Evolutionary conservation across 2,329 filamentous ascomycete genomes (phyloP).

Genomic region (Blastomyces silverae): DNA sequence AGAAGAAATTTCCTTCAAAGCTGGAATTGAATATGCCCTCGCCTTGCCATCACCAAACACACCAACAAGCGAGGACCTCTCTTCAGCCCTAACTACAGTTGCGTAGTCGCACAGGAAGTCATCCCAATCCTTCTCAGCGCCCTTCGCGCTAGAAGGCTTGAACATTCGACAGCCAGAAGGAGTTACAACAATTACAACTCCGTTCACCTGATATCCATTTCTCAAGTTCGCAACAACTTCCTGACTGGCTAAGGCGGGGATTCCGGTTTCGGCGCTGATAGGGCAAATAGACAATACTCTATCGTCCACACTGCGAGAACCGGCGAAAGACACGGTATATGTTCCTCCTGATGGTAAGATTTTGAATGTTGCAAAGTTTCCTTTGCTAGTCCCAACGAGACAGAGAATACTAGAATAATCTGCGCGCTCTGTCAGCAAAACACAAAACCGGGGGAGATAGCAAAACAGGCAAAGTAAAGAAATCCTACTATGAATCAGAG

Average conservation of each 20-base stretch:
- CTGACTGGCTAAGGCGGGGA: conserved; percentile 67
- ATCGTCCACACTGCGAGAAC: conserved; percentile 60
- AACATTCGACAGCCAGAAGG: conserved; percentile 74
- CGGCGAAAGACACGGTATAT: conserved; percentile 67
- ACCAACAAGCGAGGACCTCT: conserved; percentile 71
- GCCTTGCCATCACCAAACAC: conserved; percentile 77
- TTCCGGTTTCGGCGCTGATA: conserved; percentile 70
- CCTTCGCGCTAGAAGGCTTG: conserved; percentile 74
- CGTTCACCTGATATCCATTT: conserved; percentile 67
- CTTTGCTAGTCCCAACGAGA: conserved; percentile 81
- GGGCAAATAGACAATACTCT: conserved; percentile 69
- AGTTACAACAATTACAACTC: conserved; percentile 72
- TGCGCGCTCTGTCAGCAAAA: conserved; percentile 29
- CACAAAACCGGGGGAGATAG: background rate
- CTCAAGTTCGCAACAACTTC: conserved; percentile 67
- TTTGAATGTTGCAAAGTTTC: conserved; percentile 84
- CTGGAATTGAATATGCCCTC: conserved; percentile 79
- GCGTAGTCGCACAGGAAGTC: conserved; percentile 76
- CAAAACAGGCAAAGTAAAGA: background rate
- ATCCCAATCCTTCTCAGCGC: conserved; percentile 87
- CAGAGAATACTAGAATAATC: conserved; percentile 89
- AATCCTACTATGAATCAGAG: background rate
- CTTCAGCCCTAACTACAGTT: conserved; percentile 65
- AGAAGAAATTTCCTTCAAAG: conserved; percentile 72
- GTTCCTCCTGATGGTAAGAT: conserved; percentile 67